Conservation (phyloP, 108 stramenopile species). For the Skeletonema marinoi region DNA sequence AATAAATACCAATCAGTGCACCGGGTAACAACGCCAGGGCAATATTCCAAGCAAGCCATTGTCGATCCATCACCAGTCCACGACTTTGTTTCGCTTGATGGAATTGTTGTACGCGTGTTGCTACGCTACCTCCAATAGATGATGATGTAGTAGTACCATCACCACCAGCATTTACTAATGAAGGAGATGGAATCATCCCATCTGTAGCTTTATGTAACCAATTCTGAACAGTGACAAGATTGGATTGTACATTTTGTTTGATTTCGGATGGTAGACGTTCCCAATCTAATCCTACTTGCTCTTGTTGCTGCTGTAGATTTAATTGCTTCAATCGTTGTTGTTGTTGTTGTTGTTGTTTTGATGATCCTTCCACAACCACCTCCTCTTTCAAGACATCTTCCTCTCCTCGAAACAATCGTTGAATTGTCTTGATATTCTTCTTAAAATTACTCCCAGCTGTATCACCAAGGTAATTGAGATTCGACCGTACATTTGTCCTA, state of each 20-base stretch:
- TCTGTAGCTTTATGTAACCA: constrained; percentile 30
- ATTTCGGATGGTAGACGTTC: constrained; percentile 32
- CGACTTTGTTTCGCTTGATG: constrained; percentile 15
- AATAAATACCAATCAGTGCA: constrained; percentile 13
- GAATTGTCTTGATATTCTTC: constrained; percentile 30
- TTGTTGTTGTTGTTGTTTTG: constrained; percentile 3
- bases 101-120: constrained; percentile 28
- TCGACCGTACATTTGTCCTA: constrained; percentile 35
- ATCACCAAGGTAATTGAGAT: constrained; percentile 21
- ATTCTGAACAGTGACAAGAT: constrained; percentile 20
- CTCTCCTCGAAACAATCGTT: constrained; percentile 27
- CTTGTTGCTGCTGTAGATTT: neutral
- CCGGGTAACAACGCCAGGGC: constrained; percentile 31
- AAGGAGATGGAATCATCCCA: constrained; percentile 33
- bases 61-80: constrained; percentile 31
- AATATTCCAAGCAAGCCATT: constrained; percentile 42
- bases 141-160: too few relatives aligned
- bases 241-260: constrained; percentile 20
- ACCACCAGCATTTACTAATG: neutral
- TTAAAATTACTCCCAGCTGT: constrained; percentile 25
- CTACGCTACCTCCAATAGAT: constrained; percentile 4
- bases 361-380: neutral
- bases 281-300: constrained; percentile 15
- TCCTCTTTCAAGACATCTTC: constrained; percentile 34
- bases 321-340: neutral